Evolutionary conservation across 2,329 filamentous ascomycete species (phyloP).

Genomic region (Amylocarpus encephaloides): DNA sequence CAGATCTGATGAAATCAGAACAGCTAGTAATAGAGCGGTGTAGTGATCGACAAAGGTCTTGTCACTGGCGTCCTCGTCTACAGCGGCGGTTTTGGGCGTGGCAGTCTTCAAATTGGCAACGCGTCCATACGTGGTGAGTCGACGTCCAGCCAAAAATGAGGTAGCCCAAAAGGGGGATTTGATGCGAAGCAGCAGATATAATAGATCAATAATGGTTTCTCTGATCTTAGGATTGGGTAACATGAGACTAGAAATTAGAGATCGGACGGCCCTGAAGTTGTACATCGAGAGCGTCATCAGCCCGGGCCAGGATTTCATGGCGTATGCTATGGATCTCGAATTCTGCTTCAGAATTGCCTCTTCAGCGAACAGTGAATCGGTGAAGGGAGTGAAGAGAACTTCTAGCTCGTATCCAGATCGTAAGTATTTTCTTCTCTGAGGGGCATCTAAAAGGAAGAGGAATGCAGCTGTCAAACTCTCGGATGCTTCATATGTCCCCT

Average conservation of each 20-base stretch:
- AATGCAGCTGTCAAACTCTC: conserved; percentile 86
- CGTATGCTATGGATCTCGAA: conserved; percentile 82
- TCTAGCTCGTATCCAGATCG: conserved; percentile 85
- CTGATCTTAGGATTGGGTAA: conserved; percentile 50
- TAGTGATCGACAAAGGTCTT: conserved; percentile 93
- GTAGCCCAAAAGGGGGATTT: conserved; percentile 93
- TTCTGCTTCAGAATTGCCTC: conserved; percentile 71
- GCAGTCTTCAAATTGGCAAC: conserved; percentile 73
- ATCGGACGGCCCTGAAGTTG: conserved; percentile 76
- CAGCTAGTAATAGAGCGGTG: conserved; percentile 77
- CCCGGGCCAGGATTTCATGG: conserved; percentile 90
- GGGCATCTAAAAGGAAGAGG: conserved; percentile 81
- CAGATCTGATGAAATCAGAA: conserved; percentile 77
- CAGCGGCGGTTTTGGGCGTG: conserved; percentile 39
- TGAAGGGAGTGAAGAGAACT: conserved; percentile 85
- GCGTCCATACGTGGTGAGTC: conserved; percentile 93
- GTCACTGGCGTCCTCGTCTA: conserved; percentile 61
- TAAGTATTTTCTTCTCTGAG: conserved; percentile 73
- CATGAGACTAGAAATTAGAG: conserved; percentile 61
- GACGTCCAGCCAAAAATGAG: conserved; percentile 84
- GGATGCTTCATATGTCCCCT: conserved; percentile 86
- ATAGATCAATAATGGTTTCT: conserved; percentile 79
- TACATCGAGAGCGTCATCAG: conserved; percentile 84
- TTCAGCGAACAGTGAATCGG: conserved; percentile 64
- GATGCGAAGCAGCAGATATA: conserved; percentile 76